Evolutionary conservation across 2,329 filamentous ascomycete genomes (phyloP), one percentile per base, ranked within the genome.

Genomic region (Penicillium corylophilum): DNA sequence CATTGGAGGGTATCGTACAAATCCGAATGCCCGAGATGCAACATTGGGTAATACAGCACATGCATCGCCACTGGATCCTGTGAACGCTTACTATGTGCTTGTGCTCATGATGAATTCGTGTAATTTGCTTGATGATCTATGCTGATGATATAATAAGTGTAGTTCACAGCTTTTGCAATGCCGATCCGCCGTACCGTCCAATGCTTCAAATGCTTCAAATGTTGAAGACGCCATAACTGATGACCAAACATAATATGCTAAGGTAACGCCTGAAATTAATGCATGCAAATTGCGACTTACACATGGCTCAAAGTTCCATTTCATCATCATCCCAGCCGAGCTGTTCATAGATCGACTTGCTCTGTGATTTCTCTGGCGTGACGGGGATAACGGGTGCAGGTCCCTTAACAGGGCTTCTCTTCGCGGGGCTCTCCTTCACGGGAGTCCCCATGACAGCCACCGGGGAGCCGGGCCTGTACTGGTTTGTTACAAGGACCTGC

Each of bases 311-410:
- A 20, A 64, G 26, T 16, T 60, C 61, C 56, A 65, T 54, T 39
- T 70, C 66, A 49, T 74, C 70, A 50, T 74, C 71, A 54, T 75
- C 70, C 75, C 75, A 77, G 46, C 75, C 75, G 44, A 77, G 53
- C 41, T 70, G 64, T 51, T 71, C 71, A 50, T 77, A 77, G 39
- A 77, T 72, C 8, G 73, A 71, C 36, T 54, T 71, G 5, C 72
- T 66, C 31, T 63, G 57, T 9, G 61, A 61, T 45, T 70, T 71
- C 48, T 71, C 68, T 16, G 65, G 67, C 7, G 67, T 72, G 18
- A 65, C 62, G 2, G 68, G 67, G 35, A 66, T 55, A 39, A 57
- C 48, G 2, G 57, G 40, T 5, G 58, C 47, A 22, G 16, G 18
- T 20, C 35, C 35, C 35, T 38, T 20, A 9, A 18, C 18, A 20